Conservation (phyloP, 495 filamentous ascomycete genomes). For the Durotheca rogersii region DNA sequence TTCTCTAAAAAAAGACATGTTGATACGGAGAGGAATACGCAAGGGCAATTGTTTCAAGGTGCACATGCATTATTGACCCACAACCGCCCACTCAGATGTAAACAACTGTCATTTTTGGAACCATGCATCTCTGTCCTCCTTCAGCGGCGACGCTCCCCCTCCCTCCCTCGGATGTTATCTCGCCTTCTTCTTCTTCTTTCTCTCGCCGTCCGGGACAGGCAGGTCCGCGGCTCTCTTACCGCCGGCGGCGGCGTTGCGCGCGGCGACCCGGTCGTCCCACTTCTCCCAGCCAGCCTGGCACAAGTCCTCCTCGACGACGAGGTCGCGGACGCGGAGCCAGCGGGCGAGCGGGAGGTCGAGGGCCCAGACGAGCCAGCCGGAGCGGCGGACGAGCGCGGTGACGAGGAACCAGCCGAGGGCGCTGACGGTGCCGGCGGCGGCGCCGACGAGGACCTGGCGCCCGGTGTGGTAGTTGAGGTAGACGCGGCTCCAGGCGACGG, state of each 20-base stretch:
- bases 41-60: no score
- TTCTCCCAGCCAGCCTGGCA: constrained; percentile 90
- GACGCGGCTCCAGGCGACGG: constrained; percentile 76
- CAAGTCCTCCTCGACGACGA: constrained; percentile 87
- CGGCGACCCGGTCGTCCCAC: constrained; percentile 65
- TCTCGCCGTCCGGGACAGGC: background rate
- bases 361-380: constrained; percentile 64
- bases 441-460: constrained; percentile 81
- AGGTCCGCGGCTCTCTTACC: constrained; percentile 18
- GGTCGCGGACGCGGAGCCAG: constrained; percentile 71
- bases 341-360: constrained; percentile 66
- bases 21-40: no score
- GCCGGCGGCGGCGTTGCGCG: constrained; percentile 23
- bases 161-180: no score
- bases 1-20: no score
- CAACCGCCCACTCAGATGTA: no score
- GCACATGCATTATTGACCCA: no score
- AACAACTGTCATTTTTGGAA: no score
- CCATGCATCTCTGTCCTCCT: no score
- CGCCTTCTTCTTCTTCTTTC: no score
- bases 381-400: constrained; percentile 62
- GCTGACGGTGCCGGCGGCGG: constrained; percentile 65
- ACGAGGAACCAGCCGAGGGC: constrained; percentile 77
- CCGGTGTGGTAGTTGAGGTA: constrained; percentile 94
- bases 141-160: no score